Conservation (phyloP, 768 basidiomycete species). For the Myochromella boudieri region DNA sequence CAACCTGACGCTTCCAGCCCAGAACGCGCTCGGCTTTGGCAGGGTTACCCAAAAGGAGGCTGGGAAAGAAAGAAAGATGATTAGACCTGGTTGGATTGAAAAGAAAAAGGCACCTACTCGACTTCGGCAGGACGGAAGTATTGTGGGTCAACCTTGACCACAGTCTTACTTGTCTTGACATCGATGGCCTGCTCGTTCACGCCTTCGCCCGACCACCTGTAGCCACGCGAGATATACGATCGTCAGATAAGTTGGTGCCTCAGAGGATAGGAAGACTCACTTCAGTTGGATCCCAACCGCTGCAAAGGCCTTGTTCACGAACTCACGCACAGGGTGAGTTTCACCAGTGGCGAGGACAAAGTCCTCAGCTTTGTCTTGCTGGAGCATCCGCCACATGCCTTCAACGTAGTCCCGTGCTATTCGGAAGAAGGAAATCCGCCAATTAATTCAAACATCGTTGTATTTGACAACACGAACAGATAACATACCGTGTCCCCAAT, state of each 20-base stretch:
- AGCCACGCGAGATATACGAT: not conserved
- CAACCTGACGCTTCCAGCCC: constrained; percentile 87
- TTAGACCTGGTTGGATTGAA: not conserved
- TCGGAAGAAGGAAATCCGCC: not conserved
- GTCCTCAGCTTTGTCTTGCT: constrained; percentile 80
- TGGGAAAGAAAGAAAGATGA: constrained; percentile 26
- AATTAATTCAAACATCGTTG: constrained; percentile 7
- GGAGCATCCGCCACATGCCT: constrained; percentile 97
- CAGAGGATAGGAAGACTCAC: constrained; percentile 34
- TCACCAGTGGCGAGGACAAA: constrained; percentile 96
- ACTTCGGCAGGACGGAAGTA: constrained; percentile 98
- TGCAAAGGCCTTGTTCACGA: constrained; percentile 83
- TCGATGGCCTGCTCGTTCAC: constrained; percentile 78
- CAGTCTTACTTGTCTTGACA: constrained; percentile 59
- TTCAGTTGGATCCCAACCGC: constrained; percentile 65
- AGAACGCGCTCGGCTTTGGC: constrained; percentile 86
- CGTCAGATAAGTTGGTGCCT: constrained; percentile 5
- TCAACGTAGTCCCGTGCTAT: constrained; percentile 89
- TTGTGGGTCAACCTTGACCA: constrained; percentile 83
- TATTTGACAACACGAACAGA: not conserved
- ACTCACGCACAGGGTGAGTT: constrained; percentile 93
- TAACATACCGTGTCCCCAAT: constrained; percentile 91
- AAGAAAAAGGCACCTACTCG: constrained; percentile 56
- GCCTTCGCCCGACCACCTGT: constrained; percentile 78
- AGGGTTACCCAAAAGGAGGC: constrained; percentile 84